Percentiles rank a stretch among this genome's conserved stretches.
phyloP scores from a whole-genome alignment of 1,139 yeast genomes.

The Protomyces gravidus region DNA sequence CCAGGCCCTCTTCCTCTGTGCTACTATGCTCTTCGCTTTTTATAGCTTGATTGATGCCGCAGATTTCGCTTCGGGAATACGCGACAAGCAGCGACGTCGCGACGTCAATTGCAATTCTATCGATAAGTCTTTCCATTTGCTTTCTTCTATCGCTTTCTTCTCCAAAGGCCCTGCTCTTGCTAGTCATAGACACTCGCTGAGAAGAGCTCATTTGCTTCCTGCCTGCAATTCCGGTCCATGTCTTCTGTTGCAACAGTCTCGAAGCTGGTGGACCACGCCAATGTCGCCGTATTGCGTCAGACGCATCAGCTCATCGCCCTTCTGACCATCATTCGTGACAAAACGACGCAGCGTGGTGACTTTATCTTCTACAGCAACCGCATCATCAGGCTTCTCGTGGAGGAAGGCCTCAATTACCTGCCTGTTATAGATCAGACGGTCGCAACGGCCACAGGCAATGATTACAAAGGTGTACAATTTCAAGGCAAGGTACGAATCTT shows the following conservation, averaged over 20 bases:
- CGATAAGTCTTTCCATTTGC: no score
- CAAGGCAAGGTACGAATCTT: constrained; percentile 54
- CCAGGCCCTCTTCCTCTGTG: no score
- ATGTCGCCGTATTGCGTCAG: constrained; percentile 68
- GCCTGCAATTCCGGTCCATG: not conserved
- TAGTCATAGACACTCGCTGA: no score
- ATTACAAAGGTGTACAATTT: constrained; percentile 73
- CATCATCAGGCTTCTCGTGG: constrained; percentile 85
- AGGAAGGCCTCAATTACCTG: constrained; percentile 80
- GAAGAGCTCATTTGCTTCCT: not conserved
- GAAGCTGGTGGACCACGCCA: constrained; percentile 25
- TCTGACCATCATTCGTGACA: constrained; percentile 84
- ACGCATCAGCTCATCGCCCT: constrained; percentile 84
- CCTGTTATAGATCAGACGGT: constrained; percentile 71
- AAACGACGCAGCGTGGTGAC: constrained; percentile 65
- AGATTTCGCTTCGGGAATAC: no score
- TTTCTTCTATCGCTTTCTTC: no score
- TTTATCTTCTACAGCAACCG: constrained; percentile 93
- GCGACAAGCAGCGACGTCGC: no score
- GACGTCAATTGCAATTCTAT: no score
- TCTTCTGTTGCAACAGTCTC: constrained; percentile 25
- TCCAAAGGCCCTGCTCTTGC: no score
- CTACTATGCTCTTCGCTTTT: no score
- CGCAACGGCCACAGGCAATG: constrained; percentile 57
- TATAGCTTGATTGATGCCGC: no score